phyloP scores from a whole-genome alignment of 139 green algal genomes.

The Gonium pectorale region DNA sequence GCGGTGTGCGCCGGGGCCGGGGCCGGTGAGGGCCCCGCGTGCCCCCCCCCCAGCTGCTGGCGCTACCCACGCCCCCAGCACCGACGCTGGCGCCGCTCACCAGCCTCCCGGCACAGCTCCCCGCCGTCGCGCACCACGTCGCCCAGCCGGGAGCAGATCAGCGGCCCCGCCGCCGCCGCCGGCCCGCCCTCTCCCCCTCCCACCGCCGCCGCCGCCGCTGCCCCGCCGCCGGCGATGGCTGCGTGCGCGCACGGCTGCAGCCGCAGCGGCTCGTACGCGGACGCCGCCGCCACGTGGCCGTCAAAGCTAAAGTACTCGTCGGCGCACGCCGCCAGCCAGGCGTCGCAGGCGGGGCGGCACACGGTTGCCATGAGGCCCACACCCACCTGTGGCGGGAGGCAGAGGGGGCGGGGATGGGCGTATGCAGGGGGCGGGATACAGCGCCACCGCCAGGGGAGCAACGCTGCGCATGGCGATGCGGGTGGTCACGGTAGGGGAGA shows the following conservation, averaged over 20 bases:
- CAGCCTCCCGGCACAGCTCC: constrained; percentile 31
- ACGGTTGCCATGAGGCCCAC: constrained; percentile 32
- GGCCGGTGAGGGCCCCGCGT: too few species aligned
- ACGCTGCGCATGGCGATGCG: too few species aligned
- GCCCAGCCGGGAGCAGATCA: constrained; percentile 32
- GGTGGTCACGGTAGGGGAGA: too few species aligned
- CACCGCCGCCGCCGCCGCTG: background rate
- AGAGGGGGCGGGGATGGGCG: too few species aligned
- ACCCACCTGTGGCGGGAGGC: constrained; percentile 33
- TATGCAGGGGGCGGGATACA: too few species aligned
- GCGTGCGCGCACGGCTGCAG: constrained; percentile 7
- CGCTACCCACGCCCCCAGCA: too few species aligned
- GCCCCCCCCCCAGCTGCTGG: too few species aligned
- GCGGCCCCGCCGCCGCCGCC: background rate
- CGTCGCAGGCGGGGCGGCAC: constrained; percentile 22
- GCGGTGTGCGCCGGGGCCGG: too few species aligned
- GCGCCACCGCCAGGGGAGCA: too few species aligned
- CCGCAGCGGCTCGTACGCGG: constrained; percentile 10
- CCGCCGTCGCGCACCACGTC: constrained; percentile 10
- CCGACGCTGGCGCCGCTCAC: background rate
- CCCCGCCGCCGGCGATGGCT: background rate
- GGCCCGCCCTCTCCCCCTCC: background rate
- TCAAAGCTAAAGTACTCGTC: constrained; percentile 45
- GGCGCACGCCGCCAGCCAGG: constrained; percentile 14
- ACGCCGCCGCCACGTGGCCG: background rate